These are phyloP conservation scores for Musa balbisiana DNA, from an alignment of 202 grass and related monocot genomes.

Conservation along the genomic window DNA sequence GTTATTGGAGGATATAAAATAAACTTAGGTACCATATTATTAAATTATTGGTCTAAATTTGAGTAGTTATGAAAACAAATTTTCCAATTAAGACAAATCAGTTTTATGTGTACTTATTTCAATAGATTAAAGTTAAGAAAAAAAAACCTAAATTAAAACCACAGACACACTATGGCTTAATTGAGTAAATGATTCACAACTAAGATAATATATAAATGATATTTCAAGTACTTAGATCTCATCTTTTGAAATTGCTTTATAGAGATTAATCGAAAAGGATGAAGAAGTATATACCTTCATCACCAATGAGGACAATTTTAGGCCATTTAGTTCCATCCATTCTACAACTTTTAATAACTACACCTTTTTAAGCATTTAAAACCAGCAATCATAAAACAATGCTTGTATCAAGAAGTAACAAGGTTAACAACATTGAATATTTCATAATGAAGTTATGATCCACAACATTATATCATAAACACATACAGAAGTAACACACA, in stretches of 20 bases:
- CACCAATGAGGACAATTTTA: too few relatives aligned
- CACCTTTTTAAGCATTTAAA: neutral
- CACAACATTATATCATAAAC: neutral
- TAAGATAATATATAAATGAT: too few relatives aligned
- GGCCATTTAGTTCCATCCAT: too few relatives aligned
- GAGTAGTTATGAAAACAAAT: neutral
- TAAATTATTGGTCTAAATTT: neutral
- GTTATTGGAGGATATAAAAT: neutral
- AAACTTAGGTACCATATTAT: neutral
- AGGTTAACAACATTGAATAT: neutral
- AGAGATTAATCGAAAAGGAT: too few relatives aligned
- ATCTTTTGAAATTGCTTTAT: too few relatives aligned
- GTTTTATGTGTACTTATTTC: neutral
- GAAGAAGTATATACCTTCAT: too few relatives aligned
- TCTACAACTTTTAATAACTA: neutral
- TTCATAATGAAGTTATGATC: neutral
- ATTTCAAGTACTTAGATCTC: too few relatives aligned
- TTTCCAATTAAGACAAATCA: neutral
- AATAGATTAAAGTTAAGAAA: too few relatives aligned
- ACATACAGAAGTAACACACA: neutral
- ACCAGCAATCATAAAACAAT: neutral
- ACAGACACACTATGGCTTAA: too few relatives aligned
- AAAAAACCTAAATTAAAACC: too few relatives aligned
- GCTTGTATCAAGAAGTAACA: neutral
- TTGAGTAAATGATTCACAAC: too few relatives aligned